Conservation (phyloP, 2,329 filamentous ascomycete genomes). For the Phyllachora maydis region DNA sequence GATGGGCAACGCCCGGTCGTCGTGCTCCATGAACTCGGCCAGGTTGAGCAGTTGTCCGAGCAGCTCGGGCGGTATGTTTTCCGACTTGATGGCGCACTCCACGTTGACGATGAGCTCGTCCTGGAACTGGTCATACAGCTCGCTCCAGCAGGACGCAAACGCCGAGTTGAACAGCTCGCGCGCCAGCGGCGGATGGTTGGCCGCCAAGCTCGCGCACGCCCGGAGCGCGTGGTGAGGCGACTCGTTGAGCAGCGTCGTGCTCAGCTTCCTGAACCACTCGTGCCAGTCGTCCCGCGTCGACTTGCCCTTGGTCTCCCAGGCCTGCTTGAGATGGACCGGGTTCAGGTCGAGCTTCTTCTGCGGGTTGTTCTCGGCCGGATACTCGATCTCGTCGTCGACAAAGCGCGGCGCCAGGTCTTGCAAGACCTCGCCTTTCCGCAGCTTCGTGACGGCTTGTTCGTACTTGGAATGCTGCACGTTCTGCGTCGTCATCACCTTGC, state of each 20-base stretch:
- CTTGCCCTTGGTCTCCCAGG: constrained; percentile 93
- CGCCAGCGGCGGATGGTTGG: constrained; percentile 77
- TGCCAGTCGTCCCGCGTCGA: constrained; percentile 98
- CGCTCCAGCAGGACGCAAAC: constrained; percentile 97
- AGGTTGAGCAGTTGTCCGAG: constrained; percentile 86
- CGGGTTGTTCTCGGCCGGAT: constrained; percentile 55
- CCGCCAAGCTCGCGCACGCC: constrained; percentile 79
- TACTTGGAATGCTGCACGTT: constrained; percentile 84
- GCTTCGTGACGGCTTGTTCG: constrained; percentile 73
- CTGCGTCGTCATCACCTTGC: constrained; percentile 61
- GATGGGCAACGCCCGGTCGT: constrained; percentile 94
- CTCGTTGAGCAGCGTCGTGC: constrained; percentile 82
- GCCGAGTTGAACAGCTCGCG: constrained; percentile 95
- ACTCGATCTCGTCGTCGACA: constrained; percentile 58
- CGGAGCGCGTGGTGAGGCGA: constrained; percentile 89
- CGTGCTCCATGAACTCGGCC: constrained; percentile 99
- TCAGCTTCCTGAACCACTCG: constrained; percentile 95
- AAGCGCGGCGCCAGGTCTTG: constrained; percentile 81
- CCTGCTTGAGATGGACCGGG: constrained; percentile 86
- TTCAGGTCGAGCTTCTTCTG: constrained; percentile 95
- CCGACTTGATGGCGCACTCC: constrained; percentile 83
- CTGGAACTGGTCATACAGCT: constrained; percentile 83
- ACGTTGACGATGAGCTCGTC: constrained; percentile 93
- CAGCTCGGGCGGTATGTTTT: constrained; percentile 89
- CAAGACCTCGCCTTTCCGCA: constrained; percentile 87